Percentiles rank a stretch among this genome's conserved stretches.
Evolutionary conservation across 2,329 filamentous ascomycete genomes (phyloP).

Genomic region (Rachicladosporium sp.): DNA sequence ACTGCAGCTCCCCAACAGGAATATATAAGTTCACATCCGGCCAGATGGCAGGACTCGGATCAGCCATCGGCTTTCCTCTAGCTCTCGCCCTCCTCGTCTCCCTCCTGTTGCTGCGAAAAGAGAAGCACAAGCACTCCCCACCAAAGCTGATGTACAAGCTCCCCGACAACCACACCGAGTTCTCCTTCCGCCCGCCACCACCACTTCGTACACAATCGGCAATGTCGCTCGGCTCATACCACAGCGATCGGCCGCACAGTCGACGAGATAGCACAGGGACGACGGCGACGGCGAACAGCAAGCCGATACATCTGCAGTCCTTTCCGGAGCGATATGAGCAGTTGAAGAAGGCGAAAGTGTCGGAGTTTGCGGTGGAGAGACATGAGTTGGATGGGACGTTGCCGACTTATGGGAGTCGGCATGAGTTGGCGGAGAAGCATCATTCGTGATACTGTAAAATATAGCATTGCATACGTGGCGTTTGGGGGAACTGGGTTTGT

Average conservation of each 20-base stretch:
- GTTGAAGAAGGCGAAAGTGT: constrained; percentile 6
- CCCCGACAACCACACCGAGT: constrained; percentile 17
- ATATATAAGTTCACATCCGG: constrained; percentile 11
- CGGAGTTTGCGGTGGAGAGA: constrained; percentile 1
- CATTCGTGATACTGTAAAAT: too few species aligned
- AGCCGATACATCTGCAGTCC: constrained; percentile 6
- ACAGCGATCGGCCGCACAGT: neutral
- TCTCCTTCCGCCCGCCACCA: constrained; percentile 9
- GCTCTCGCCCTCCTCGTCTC: constrained; percentile 14
- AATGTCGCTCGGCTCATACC: neutral
- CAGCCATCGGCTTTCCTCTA: constrained; percentile 18
- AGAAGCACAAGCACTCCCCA: constrained; percentile 10
- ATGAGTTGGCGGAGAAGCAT: too few species aligned
- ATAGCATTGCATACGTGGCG: too few species aligned
- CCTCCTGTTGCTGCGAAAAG: constrained; percentile 11
- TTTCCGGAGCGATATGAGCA: constrained; percentile 11
- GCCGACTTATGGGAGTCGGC: neutral
- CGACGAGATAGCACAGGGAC: neutral
- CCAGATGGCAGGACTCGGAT: constrained; percentile 18
- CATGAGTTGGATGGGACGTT: constrained; percentile 6
- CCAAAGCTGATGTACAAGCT: constrained; percentile 22
- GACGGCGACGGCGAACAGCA: constrained; percentile 4
- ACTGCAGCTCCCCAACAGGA: constrained; percentile 1
- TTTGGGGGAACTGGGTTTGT: too few species aligned
- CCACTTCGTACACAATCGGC: constrained; percentile 2